Conservation (phyloP, 2,329 filamentous ascomycete genomes). For the Penicillium fuscoglaucum region DNA sequence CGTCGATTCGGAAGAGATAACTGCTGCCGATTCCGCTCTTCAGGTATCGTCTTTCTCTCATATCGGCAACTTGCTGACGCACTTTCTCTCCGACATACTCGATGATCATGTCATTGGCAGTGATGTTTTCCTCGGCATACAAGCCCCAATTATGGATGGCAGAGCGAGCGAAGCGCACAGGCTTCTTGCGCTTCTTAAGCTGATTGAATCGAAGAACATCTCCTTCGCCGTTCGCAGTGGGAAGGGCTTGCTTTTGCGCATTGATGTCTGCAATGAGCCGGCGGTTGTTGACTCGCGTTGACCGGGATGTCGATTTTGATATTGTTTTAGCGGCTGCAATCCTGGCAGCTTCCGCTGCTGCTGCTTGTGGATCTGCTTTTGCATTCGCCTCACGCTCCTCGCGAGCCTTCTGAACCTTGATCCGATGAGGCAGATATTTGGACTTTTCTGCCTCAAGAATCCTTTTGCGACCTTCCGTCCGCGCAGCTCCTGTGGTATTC, state of each 20-base stretch:
- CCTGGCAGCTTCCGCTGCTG: slow-evolving; percentile 69
- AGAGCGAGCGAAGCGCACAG: slow-evolving; percentile 94
- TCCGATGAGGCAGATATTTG: slow-evolving; percentile 95
- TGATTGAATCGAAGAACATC: slow-evolving; percentile 98
- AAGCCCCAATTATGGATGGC: slow-evolving; percentile 99
- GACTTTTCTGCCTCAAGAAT: slow-evolving; percentile 97
- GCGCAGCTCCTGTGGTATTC: slow-evolving; percentile 79
- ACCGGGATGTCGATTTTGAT: slow-evolving; percentile 85
- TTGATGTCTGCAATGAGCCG: slow-evolving; percentile 93
- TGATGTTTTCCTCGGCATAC: slow-evolving; percentile 96
- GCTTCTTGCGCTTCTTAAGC: slow-evolving; percentile 99
- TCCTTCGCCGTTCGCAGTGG: slow-evolving; percentile 72
- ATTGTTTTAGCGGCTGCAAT: slow-evolving; percentile 76
- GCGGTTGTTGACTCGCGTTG: slow-evolving; percentile 92
- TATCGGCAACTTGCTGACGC: slow-evolving; percentile 93
- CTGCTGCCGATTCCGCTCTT: slow-evolving; percentile 96
- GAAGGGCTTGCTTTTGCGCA: slow-evolving; percentile 77
- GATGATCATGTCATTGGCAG: slow-evolving; percentile 98
- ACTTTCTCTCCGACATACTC: slow-evolving; percentile 99
- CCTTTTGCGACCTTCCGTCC: slow-evolving; percentile 91
- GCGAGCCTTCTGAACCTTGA: slow-evolving; percentile 88
- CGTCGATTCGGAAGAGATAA: slow-evolving; percentile 97
- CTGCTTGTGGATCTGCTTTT: slow-evolving; percentile 62
- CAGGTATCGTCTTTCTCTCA: slow-evolving; percentile 86
- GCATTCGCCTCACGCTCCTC: slow-evolving; percentile 81